A percentile compares a stretch with the other conserved stretches of the same genome.
These are phyloP conservation scores for Eutrema salsugineum DNA, from an alignment of 441 rosid genomes.

Conservation along the genomic window DNA sequence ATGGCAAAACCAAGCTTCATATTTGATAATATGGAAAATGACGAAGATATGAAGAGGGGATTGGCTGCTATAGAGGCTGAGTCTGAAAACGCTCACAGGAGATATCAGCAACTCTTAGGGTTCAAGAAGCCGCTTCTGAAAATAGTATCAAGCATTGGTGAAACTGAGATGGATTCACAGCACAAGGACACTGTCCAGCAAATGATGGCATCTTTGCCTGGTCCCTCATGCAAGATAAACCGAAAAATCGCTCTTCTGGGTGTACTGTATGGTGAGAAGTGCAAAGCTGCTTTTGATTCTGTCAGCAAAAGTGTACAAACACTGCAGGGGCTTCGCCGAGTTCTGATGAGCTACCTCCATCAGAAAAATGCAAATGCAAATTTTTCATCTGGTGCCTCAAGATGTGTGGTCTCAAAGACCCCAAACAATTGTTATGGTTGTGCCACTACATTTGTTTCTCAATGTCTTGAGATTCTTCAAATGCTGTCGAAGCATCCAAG, in stretches of 20 bases:
- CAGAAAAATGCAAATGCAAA: slow-evolving; percentile 90
- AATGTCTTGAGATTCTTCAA: slow-evolving; percentile 94
- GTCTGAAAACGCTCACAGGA: slow-evolving; percentile 99
- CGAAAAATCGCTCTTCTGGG: slow-evolving; percentile 99
- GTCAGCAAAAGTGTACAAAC: slow-evolving; percentile 99
- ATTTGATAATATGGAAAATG: slow-evolving; percentile 99
- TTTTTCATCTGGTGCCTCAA: slow-evolving; percentile 57
- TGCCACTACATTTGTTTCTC: slow-evolving; percentile 96
- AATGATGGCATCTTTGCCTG: slow-evolving; percentile 99
- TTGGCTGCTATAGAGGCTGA: slow-evolving; percentile 98
- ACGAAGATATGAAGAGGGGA: slow-evolving; percentile 99
- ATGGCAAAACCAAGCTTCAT: slow-evolving; percentile 99
- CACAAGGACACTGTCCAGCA: slow-evolving; percentile 99
- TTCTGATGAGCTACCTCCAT: slow-evolving; percentile 97
- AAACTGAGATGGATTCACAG: slow-evolving; percentile 99
- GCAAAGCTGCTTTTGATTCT: slow-evolving; percentile 99
- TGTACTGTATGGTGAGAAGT: slow-evolving; percentile 99
- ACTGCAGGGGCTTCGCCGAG: slow-evolving; percentile 98
- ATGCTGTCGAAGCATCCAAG: slow-evolving; percentile 82
- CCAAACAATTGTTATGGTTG: slow-evolving; percentile 99
- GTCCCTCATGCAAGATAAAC: slow-evolving; percentile 99
- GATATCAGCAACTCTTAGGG: slow-evolving; percentile 99
- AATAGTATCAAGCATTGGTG: slow-evolving; percentile 99
- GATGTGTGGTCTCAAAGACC: slow-evolving; percentile 91
- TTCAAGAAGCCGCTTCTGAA: slow-evolving; percentile 99